phyloP scores from a whole-genome alignment of 2,329 filamentous ascomycete genomes.

The Epichloe typhina region DNA sequence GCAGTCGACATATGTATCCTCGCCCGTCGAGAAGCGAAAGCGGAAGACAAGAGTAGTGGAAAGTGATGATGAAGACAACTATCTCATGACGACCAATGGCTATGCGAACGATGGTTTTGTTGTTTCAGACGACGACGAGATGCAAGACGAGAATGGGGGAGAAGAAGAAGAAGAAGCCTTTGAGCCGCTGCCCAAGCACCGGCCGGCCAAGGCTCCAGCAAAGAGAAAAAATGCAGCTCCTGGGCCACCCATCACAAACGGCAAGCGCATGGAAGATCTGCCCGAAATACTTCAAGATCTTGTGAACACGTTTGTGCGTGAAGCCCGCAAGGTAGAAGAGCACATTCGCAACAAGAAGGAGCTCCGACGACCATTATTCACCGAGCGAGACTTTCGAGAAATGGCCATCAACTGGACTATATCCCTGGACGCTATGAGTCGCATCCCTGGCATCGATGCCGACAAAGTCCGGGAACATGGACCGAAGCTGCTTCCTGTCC shows the following conservation, averaged over 20 bases:
- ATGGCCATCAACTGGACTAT: constrained; percentile 62
- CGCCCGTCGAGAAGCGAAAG: constrained; percentile 29
- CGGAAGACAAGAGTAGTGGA: constrained; percentile 13
- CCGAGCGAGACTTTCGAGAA: constrained; percentile 53
- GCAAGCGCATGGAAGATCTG: constrained; percentile 39
- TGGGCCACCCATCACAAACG: constrained; percentile 45
- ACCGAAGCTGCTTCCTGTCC: constrained; percentile 43
- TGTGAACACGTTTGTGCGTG: constrained; percentile 50
- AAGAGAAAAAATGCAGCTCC: constrained; percentile 11
- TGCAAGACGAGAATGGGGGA: constrained; percentile 18
- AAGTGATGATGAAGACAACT: constrained; percentile 23
- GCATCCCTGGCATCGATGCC: constrained; percentile 48
- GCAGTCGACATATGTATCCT: constrained; percentile 36
- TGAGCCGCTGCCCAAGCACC: constrained; percentile 25
- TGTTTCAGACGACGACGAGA: constrained; percentile 24
- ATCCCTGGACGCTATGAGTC: constrained; percentile 45
- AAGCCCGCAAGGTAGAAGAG: constrained; percentile 48
- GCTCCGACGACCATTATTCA: constrained; percentile 49
- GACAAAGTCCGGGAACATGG: constrained; percentile 52
- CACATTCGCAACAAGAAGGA: constrained; percentile 45
- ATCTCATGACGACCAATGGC: constrained; percentile 30
- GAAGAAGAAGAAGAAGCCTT: constrained; percentile 30
- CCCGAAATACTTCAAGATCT: constrained; percentile 48
- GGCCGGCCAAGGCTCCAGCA: constrained; percentile 22
- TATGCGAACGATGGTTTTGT: constrained; percentile 39